Base-by-base conservation (phyloP, 495 filamentous ascomycete genomes). In the Aspergillus incahuasiensis region DNA sequence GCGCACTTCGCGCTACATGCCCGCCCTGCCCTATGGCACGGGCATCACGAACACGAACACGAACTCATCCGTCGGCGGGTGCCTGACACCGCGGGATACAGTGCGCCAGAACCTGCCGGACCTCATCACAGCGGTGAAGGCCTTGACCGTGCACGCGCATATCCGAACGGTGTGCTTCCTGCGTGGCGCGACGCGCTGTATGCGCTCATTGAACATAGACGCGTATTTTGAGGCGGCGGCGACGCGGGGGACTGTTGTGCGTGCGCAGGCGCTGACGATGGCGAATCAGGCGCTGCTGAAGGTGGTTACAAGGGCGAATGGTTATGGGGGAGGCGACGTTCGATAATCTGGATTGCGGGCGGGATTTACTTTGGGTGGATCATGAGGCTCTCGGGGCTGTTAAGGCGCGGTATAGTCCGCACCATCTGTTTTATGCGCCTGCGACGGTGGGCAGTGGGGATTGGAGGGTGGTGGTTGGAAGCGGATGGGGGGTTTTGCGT, bases 401-500 rank as follows among this genome's bases (percentile, higher is more conserved):
- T 18, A 78, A 78, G 59, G n/a, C 51, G 1, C 62, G 58, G 42
- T 64, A 77, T 12, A 81, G 85, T 68, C 82, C 82, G 1, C 44
- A 66, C 6, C 70, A 76, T 42, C 65, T 82, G 3, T 70, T 84
- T 30, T 84, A 79, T 73, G 82, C 76, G 48, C 64, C 57, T 20
- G 74, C 76, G 3, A 81, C 76, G 47, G 80, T 84, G 5, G 81
- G 81, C 0, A 56, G 54, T 42, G 54, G 49, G 34, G 1, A 43
- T 19, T 43, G 40, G 40, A 21, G 8, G 15, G 16, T n/a, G n/a
- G n/a, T n/a, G n/a, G n/a, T n/a, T 43, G 8, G 15, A 8, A 15
- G 6, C 4, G 20, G 51, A 45, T 21, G 51, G 51, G 39, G 8
- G 51, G 7, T 28, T 32, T 20, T 32, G 16, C n/a, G 28, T 30